Evolutionary conservation across 2,329 filamentous ascomycete species (phyloP).

Genomic region (Chlorencoelia australis): DNA sequence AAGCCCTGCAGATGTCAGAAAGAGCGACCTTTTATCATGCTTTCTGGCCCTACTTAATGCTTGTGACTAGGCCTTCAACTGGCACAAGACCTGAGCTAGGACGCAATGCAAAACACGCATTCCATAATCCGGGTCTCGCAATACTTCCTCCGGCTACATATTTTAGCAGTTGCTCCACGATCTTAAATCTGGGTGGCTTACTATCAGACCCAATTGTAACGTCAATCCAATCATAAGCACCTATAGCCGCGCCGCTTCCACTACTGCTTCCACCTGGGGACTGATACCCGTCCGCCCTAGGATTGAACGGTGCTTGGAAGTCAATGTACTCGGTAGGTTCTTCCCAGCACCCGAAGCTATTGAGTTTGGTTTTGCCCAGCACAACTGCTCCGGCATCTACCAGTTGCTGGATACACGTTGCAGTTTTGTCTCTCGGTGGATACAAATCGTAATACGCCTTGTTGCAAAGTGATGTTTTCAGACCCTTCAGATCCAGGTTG

Average conservation of each 20-base stretch:
- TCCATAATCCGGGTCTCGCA: not conserved
- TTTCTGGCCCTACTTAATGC: not conserved
- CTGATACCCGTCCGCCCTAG: conserved; percentile 36
- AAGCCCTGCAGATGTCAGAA: not conserved
- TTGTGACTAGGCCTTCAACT: not conserved
- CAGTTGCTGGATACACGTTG: conserved; percentile 40
- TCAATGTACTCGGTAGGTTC: conserved; percentile 34
- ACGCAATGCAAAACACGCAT: not conserved
- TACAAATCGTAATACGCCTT: conserved; percentile 45
- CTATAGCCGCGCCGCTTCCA: conserved; percentile 33
- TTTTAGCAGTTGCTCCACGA: too few relatives aligned
- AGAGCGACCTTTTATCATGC: not conserved
- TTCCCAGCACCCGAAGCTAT: conserved; percentile 32
- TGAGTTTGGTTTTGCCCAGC: conserved; percentile 41
- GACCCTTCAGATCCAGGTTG: conserved; percentile 46
- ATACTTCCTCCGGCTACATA: not conserved
- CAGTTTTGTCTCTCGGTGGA: conserved; percentile 34
- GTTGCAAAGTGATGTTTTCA: conserved; percentile 46
- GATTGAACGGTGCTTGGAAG: conserved; percentile 30
- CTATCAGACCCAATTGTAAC: conserved; percentile 38
- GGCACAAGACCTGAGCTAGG: not conserved
- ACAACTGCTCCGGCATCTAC: conserved; percentile 48
- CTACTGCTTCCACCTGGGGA: conserved; percentile 37
- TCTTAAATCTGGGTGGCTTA: too few relatives aligned
- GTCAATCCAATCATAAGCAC: conserved; percentile 38